A percentile compares a stretch with the other conserved stretches of the same genome.
phyloP scores from a whole-genome alignment of 179 eudicot species.

The Camellia oleifera region DNA sequence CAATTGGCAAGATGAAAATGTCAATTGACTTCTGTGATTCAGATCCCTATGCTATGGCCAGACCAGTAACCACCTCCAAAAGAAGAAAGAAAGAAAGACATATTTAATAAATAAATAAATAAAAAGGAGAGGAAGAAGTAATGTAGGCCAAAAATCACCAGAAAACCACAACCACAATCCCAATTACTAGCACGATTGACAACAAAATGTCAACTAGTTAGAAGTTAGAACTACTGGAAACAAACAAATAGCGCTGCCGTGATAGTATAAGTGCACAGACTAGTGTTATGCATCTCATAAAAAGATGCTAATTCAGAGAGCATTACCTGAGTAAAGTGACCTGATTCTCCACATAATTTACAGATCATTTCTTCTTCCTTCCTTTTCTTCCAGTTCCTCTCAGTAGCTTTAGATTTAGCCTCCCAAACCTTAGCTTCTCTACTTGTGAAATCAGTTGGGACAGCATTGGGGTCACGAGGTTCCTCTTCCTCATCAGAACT shows the following conservation, averaged over 20 bases:
- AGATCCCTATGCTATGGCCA: no score
- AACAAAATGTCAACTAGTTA: background rate
- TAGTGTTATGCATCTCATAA: background rate
- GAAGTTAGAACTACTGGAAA: background rate
- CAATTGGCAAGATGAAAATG: no score
- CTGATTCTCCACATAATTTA: slow-evolving; percentile 95
- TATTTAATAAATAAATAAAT: background rate
- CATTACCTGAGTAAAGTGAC: slow-evolving; percentile 94
- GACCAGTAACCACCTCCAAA: no score
- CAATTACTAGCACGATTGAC: background rate
- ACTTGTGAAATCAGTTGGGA: slow-evolving; percentile 98
- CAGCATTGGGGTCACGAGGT: slow-evolving; percentile 90
- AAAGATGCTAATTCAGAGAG: background rate
- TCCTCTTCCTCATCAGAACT: slow-evolving; percentile 87
- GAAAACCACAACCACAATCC: background rate
- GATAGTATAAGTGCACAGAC: background rate
- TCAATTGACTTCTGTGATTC: no score
- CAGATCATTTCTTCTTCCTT: slow-evolving; percentile 98
- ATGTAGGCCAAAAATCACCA: background rate
- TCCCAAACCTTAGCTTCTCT: slow-evolving; percentile 99
- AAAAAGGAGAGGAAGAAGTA: no score
- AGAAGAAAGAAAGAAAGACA: no score
- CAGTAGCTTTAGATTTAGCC: slow-evolving; percentile 99
- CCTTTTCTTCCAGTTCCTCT: slow-evolving; percentile 96
- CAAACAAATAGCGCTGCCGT: background rate